These are phyloP conservation scores for Yamadazyma takamatsuzukensis DNA, from an alignment of 805 yeast species.

Conservation along the genomic window DNA sequence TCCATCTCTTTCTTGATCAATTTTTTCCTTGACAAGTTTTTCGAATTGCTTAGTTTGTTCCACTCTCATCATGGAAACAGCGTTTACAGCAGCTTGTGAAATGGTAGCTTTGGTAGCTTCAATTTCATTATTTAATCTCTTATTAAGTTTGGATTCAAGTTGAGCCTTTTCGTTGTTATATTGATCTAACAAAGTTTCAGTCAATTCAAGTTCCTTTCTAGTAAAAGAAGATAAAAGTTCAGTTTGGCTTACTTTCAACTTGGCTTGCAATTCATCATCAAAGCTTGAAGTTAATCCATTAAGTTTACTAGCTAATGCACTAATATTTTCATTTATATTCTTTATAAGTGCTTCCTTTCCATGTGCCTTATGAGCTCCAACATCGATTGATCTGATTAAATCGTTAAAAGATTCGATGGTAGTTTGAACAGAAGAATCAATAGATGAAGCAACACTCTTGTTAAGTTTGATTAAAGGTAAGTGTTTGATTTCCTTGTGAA, in stretches of 20 bases:
- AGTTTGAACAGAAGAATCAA: conserved; percentile 30
- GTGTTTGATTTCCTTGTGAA: conserved; percentile 23
- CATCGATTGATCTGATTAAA: conserved; percentile 32
- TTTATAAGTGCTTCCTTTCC: conserved; percentile 27
- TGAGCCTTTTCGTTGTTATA: conserved; percentile 59
- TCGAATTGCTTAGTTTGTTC: conserved; percentile 58
- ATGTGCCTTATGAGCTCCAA: conserved; percentile 18
- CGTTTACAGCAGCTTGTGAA: conserved; percentile 69
- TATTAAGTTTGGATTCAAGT: conserved; percentile 56
- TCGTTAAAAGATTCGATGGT: conserved; percentile 38
- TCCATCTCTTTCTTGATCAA: conserved; percentile 58
- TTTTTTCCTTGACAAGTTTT: conserved; percentile 25
- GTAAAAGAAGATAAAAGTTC: conserved; percentile 38
- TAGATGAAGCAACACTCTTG: conserved; percentile 17
- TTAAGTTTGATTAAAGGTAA: conserved; percentile 32
- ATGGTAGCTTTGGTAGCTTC: conserved; percentile 64
- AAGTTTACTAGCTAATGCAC: conserved; percentile 27
- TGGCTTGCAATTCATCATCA: conserved; percentile 32
- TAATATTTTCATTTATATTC: conserved; percentile 30
- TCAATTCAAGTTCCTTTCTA: conserved; percentile 51
- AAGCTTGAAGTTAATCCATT: conserved; percentile 29
- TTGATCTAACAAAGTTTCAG: conserved; percentile 56
- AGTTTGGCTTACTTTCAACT: conserved; percentile 35
- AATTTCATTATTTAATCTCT: conserved; percentile 59
- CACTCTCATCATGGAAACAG: conserved; percentile 60